A percentile compares a stretch with the other conserved stretches of the same genome.
Evolutionary conservation across 2,329 filamentous ascomycete genomes (phyloP).

Genomic region (Chaetothyriales sp.): DNA sequence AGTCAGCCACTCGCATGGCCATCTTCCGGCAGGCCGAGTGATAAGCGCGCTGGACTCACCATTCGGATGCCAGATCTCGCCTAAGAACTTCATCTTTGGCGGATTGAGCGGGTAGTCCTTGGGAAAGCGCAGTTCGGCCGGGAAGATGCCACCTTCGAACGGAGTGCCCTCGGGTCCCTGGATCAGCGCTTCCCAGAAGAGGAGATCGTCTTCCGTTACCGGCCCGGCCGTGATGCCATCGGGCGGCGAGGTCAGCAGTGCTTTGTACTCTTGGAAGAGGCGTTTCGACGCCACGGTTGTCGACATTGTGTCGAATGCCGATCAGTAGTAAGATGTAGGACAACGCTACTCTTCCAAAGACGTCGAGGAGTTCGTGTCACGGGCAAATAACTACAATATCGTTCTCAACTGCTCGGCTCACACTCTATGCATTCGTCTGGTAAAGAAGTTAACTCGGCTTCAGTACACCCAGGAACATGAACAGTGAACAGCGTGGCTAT

Average conservation of each 20-base stretch:
- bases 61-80: conserved; percentile 93
- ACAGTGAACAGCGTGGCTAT: too few relatives aligned
- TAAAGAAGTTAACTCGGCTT: too few relatives aligned
- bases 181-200: conserved; percentile 92
- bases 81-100: conserved; percentile 89
- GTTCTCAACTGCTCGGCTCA: too few relatives aligned
- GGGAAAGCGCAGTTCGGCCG: conserved; percentile 86
- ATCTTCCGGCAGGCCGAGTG: neutral
- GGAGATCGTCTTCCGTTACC: conserved; percentile 83
- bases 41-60: conserved; percentile 39
- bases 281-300: conserved; percentile 52
- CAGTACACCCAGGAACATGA: too few relatives aligned
- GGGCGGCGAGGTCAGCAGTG: conserved; percentile 86
- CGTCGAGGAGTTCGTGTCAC: neutral
- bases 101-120: conserved; percentile 94
- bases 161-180: conserved; percentile 91
- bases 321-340: neutral
- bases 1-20: neutral
- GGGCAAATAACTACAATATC: too few relatives aligned
- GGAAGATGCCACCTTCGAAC: conserved; percentile 90
- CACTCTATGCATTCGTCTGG: too few relatives aligned
- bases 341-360: neutral
- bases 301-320: conserved; percentile 24
- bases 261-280: conserved; percentile 91
- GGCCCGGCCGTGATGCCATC: conserved; percentile 95